phyloP scores from a whole-genome alignment of 345 rosid species.

The Lumnitzera racemosa region DNA sequence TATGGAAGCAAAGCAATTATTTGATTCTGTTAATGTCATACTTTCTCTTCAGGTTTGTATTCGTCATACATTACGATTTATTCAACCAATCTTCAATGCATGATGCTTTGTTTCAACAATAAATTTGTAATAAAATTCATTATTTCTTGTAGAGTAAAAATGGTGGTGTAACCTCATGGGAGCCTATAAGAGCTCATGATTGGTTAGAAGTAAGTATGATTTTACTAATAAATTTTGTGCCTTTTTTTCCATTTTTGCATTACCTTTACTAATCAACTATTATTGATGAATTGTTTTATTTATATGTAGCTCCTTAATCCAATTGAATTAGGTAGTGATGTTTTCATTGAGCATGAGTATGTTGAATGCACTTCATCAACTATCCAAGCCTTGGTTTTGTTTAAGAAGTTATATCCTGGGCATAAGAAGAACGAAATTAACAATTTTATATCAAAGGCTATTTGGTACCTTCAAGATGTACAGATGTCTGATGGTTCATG shows the following conservation, averaged over 20 bases:
- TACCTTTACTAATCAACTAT: not conserved
- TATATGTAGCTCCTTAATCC: slow-evolving; percentile 39
- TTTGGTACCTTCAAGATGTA: slow-evolving; percentile 21
- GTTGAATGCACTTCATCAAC: slow-evolving; percentile 50
- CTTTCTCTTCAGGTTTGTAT: slow-evolving; percentile 28
- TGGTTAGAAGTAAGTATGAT: slow-evolving; percentile 25
- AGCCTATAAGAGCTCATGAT: slow-evolving; percentile 28
- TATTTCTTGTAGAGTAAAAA: slow-evolving; percentile 22
- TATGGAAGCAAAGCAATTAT: slow-evolving; percentile 22
- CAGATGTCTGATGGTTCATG: slow-evolving; percentile 42
- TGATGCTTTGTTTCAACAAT: too few species aligned
- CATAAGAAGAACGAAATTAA: slow-evolving; percentile 37
- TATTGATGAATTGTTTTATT: not conserved
- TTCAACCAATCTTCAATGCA: too few species aligned
- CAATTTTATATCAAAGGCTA: slow-evolving; percentile 21
- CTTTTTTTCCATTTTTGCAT: too few species aligned
- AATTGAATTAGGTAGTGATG: slow-evolving; percentile 26
- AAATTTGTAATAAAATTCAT: too few species aligned
- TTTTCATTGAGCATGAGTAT: slow-evolving; percentile 28
- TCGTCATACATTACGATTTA: too few species aligned
- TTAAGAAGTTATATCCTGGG: slow-evolving; percentile 30
- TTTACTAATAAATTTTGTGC: too few species aligned
- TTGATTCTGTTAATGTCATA: slow-evolving; percentile 33
- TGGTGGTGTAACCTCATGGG: slow-evolving; percentile 47
- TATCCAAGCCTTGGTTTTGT: slow-evolving; percentile 31